A percentile compares a stretch with the other conserved stretches of the same genome.
Evolutionary conservation across 2,329 filamentous ascomycete species (phyloP).

Genomic region (Ambrosiella xylebori): DNA sequence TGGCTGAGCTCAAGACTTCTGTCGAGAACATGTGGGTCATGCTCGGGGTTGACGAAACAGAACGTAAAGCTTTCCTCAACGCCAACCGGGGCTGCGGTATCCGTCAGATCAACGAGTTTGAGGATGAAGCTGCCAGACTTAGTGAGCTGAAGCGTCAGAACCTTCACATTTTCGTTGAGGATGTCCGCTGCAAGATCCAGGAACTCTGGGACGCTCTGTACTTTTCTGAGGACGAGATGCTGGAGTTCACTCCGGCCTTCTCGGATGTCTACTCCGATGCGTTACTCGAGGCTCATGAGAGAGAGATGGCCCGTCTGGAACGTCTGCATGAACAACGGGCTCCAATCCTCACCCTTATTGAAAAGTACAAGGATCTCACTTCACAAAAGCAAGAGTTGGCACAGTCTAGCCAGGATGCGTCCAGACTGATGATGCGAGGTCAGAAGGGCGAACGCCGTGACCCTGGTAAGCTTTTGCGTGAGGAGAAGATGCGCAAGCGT

Average conservation of each 20-base stretch:
- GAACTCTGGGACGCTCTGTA: conserved; percentile 90
- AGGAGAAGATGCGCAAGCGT: conserved; percentile 97
- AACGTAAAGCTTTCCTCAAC: conserved; percentile 72
- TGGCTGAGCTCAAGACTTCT: conserved; percentile 56
- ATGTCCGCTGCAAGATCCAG: conserved; percentile 76
- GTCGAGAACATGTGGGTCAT: conserved; percentile 87
- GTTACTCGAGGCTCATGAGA: conserved; percentile 83
- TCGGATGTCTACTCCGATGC: conserved; percentile 96
- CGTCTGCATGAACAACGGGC: conserved; percentile 71
- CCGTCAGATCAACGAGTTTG: conserved; percentile 85
- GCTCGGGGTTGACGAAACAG: conserved; percentile 63
- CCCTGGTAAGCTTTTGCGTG: conserved; percentile 77
- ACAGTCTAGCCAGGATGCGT: conserved; percentile 88
- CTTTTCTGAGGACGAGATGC: conserved; percentile 95
- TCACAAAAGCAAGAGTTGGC: conserved; percentile 73
- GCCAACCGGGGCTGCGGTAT: conserved; percentile 81
- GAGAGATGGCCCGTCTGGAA: conserved; percentile 70
- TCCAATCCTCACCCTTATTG: conserved; percentile 65
- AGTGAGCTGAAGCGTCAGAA: conserved; percentile 93
- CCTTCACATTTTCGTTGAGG: conserved; percentile 87
- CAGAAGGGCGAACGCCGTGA: conserved; percentile 89
- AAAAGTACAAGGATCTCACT: conserved; percentile 66
- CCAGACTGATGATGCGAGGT: conserved; percentile 75
- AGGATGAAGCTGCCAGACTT: conserved; percentile 70
- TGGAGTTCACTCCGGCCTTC: conserved; percentile 92